These are phyloP conservation scores for Millerago galiae DNA, from an alignment of 805 yeast species.

Conservation along the genomic window DNA sequence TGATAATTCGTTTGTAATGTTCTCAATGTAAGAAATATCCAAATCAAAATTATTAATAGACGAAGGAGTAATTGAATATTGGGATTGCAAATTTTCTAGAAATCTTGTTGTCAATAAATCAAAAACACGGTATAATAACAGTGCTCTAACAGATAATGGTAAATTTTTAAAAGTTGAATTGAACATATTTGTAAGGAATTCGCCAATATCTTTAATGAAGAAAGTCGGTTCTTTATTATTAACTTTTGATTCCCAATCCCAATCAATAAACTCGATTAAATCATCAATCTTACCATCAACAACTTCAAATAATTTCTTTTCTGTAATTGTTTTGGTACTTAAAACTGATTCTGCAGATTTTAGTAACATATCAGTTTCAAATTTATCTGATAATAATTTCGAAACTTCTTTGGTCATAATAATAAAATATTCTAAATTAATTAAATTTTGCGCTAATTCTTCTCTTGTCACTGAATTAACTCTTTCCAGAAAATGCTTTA, in stretches of 20 bases:
- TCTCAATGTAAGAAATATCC: slow-evolving; percentile 75
- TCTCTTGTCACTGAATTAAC: slow-evolving; percentile 75
- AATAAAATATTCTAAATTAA: slow-evolving; percentile 82
- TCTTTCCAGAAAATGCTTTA: slow-evolving; percentile 53
- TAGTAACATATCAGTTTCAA: slow-evolving; percentile 37
- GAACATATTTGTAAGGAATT: slow-evolving; percentile 78
- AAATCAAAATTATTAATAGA: slow-evolving; percentile 69
- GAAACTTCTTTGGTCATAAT: slow-evolving; percentile 63
- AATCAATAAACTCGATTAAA: slow-evolving; percentile 77
- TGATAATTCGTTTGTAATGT: slow-evolving; percentile 30
- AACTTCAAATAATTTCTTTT: slow-evolving; percentile 71
- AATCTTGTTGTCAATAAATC: slow-evolving; percentile 76
- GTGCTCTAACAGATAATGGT: slow-evolving; percentile 69
- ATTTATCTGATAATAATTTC: slow-evolving; percentile 28
- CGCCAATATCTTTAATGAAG: slow-evolving; percentile 76
- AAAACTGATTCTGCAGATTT: slow-evolving; percentile 50
- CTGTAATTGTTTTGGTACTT: slow-evolving; percentile 62
- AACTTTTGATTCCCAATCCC: slow-evolving; percentile 65
- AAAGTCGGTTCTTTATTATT: slow-evolving; percentile 58
- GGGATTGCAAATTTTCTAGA: slow-evolving; percentile 48
- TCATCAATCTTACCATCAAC: slow-evolving; percentile 77
- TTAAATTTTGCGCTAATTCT: slow-evolving; percentile 80
- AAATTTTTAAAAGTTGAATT: slow-evolving; percentile 76
- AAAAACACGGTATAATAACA: slow-evolving; percentile 79
- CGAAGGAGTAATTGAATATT: slow-evolving; percentile 47